phyloP scores from a whole-genome alignment of 2,329 filamentous ascomycete species.

The Rhynchosporium agropyri region DNA sequence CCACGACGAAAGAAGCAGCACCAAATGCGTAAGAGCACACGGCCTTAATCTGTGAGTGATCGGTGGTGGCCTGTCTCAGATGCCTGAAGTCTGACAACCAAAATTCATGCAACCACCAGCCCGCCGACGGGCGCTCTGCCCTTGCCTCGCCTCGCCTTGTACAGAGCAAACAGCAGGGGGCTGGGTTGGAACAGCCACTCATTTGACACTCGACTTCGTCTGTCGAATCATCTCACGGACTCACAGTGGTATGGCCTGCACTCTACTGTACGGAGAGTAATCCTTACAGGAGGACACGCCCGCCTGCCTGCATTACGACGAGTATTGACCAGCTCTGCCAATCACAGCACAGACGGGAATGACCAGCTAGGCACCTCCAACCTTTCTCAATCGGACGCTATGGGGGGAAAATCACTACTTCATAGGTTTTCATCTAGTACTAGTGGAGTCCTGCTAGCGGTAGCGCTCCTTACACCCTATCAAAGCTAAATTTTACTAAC shows the following conservation, averaged over 20 bases:
- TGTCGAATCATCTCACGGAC: neutral
- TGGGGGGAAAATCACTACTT: no score
- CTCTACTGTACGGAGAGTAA: no score
- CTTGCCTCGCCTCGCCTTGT: no score
- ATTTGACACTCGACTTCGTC: slow-evolving; percentile 18
- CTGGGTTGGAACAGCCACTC: slow-evolving; percentile 22
- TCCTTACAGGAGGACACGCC: neutral
- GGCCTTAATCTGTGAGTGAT: slow-evolving; percentile 19
- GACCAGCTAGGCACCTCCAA: no score
- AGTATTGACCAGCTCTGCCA: neutral
- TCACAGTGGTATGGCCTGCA: no score
- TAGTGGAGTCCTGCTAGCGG: no score
- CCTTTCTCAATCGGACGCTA: no score
- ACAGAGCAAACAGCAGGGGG: slow-evolving; percentile 24
- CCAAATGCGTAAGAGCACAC: slow-evolving; percentile 25
- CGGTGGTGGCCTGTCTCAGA: slow-evolving; percentile 31
- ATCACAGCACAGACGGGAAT: no score
- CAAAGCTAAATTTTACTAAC: no score
- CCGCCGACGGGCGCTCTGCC: neutral
- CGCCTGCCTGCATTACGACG: neutral
- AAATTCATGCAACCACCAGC: slow-evolving; percentile 32
- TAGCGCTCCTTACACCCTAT: no score
- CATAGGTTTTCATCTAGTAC: no score
- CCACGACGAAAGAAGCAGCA: slow-evolving; percentile 31
- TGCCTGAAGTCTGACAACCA: slow-evolving; percentile 29